phyloP scores from a whole-genome alignment of 495 filamentous ascomycete species.

The Margaritispora aquatica region DNA sequence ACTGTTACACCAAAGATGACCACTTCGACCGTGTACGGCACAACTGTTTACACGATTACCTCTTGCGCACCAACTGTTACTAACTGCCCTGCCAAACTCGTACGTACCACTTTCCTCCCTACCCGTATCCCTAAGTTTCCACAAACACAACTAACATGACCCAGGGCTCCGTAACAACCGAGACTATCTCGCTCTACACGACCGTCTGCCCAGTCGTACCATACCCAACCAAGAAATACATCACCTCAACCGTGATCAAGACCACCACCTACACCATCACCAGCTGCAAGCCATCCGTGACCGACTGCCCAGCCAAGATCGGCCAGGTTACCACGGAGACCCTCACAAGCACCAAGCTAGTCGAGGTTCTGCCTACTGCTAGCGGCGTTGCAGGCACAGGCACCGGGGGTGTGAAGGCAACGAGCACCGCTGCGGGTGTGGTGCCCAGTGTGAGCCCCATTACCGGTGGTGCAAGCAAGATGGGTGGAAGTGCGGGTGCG shows the following conservation, averaged over 20 bases:
- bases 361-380: neutral
- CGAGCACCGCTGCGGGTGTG: neutral
- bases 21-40: slow-evolving; percentile 2
- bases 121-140: too few relatives aligned
- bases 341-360: neutral
- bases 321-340: slow-evolving; percentile 29
- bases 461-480: neutral
- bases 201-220: slow-evolving; percentile 10
- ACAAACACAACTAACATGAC: too few relatives aligned
- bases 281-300: slow-evolving; percentile 47
- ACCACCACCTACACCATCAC: slow-evolving; percentile 51
- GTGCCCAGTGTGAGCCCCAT: neutral
- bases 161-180: slow-evolving; percentile 25
- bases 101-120: too few relatives aligned
- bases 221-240: slow-evolving; percentile 6
- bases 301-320: slow-evolving; percentile 43
- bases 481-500: neutral
- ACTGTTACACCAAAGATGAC: neutral
- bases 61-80: slow-evolving; percentile 48
- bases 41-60: slow-evolving; percentile 29
- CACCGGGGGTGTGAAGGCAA: neutral
- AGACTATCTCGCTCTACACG: slow-evolving; percentile 18
- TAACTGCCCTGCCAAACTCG: slow-evolving; percentile 44
- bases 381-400: neutral
- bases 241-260: slow-evolving; percentile 45